These are phyloP conservation scores for Falciphora oryzae DNA, from an alignment of 2,329 filamentous ascomycete species.

Conservation along the genomic window DNA sequence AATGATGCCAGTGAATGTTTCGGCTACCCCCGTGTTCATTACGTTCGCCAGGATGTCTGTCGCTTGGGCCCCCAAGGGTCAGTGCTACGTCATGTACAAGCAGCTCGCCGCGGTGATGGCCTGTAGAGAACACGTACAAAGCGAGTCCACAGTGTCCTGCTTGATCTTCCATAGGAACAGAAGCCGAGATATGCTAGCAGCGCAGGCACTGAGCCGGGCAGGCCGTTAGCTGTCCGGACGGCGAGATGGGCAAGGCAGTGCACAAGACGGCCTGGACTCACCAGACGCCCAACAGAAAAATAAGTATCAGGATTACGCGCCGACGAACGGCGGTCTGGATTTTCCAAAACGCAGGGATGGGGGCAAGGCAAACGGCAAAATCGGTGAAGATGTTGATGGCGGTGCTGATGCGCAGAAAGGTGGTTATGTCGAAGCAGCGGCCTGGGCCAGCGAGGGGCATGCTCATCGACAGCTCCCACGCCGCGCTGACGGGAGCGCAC, in stretches of 20 bases:
- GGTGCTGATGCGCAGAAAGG: slow-evolving; percentile 23
- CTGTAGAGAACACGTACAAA: too few species aligned
- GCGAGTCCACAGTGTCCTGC: too few species aligned
- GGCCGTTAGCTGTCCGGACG: too few species aligned
- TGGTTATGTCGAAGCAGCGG: slow-evolving; percentile 22
- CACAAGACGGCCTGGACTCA: slow-evolving; percentile 14
- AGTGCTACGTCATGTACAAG: neutral
- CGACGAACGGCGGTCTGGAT: slow-evolving; percentile 21
- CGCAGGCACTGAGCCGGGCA: too few species aligned
- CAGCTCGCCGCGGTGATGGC: too few species aligned
- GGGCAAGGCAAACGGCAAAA: slow-evolving; percentile 22
- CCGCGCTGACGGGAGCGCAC: slow-evolving; percentile 21
- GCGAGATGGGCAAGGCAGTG: too few species aligned
- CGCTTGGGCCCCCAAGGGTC: neutral
- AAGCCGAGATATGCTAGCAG: slow-evolving; percentile 20
- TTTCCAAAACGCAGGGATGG: slow-evolving; percentile 24
- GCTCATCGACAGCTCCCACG: slow-evolving; percentile 22
- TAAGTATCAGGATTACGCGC: slow-evolving; percentile 20
- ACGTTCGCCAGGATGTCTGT: slow-evolving; percentile 24
- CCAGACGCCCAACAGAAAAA: slow-evolving; percentile 26
- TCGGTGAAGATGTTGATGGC: slow-evolving; percentile 25
- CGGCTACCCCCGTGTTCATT: slow-evolving; percentile 27
- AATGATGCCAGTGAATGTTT: slow-evolving; percentile 27
- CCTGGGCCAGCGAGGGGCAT: neutral
- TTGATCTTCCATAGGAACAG: slow-evolving; percentile 17